phyloP scores from a whole-genome alignment of 2,329 filamentous ascomycete species.

The Venturiaceae sp. region DNA sequence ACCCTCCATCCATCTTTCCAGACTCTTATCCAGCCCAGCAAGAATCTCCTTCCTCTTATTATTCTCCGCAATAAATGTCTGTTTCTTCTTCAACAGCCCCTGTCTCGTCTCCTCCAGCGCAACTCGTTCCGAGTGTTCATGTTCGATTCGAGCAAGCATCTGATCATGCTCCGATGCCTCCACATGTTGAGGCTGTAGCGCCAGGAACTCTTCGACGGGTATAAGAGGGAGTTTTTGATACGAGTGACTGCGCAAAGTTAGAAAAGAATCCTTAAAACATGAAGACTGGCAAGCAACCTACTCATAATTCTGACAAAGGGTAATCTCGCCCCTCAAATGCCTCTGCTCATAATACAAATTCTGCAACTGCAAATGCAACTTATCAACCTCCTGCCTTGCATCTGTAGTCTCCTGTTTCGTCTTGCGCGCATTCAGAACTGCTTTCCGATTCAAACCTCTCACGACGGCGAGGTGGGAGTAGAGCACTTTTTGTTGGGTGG shows the following conservation, averaged over 20 bases:
- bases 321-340: constrained; percentile 81
- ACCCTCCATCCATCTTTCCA: constrained; percentile 42
- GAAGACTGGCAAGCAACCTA: constrained; percentile 35
- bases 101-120: constrained; percentile 76
- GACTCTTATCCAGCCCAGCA: constrained; percentile 78
- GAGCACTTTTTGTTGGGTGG: constrained; percentile 2
- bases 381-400: constrained; percentile 82
- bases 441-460: constrained; percentile 72
- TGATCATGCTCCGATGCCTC: constrained; percentile 66
- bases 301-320: constrained; percentile 86
- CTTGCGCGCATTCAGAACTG: constrained; percentile 69
- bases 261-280: constrained; percentile 11
- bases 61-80: constrained; percentile 63
- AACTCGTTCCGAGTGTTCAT: constrained; percentile 79
- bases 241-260: constrained; percentile 57
- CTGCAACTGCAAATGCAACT: constrained; percentile 82
- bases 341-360: constrained; percentile 95
- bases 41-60: constrained; percentile 91
- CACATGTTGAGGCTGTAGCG: constrained; percentile 63
- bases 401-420: constrained; percentile 83
- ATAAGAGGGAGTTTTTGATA: constrained; percentile 81
- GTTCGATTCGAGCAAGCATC: constrained; percentile 83
- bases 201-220: constrained; percentile 72
- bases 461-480: constrained; percentile 53
- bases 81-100: constrained; percentile 51